A percentile compares a stretch with the other conserved stretches of the same genome.
phyloP scores from a whole-genome alignment of 1,139 yeast genomes.

The Blastobotrys indianensis region DNA sequence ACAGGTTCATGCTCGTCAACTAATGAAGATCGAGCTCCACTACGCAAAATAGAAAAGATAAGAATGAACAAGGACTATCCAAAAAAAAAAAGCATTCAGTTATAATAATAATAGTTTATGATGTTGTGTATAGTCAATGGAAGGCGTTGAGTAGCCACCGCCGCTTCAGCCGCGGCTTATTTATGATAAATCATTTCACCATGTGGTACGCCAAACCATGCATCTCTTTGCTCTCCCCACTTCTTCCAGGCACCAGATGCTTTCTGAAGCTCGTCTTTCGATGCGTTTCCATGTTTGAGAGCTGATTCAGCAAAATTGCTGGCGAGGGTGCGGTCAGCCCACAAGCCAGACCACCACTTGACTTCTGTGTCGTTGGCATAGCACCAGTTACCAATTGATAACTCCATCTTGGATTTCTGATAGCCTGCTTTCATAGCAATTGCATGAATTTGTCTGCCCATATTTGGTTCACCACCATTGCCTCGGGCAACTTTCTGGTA shows the following conservation, averaged over 20 bases:
- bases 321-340: slow-evolving; percentile 24
- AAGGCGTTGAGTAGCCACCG: neutral
- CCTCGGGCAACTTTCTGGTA: slow-evolving; percentile 20
- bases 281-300: slow-evolving; percentile 13
- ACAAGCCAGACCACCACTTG: slow-evolving; percentile 25
- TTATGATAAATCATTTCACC: slow-evolving; percentile 22
- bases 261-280: slow-evolving; percentile 18
- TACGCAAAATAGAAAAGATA: slow-evolving; percentile 54
- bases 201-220: slow-evolving; percentile 18
- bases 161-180: slow-evolving; percentile 2
- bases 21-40: slow-evolving; percentile 78
- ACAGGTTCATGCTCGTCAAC: slow-evolving; percentile 68
- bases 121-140: neutral
- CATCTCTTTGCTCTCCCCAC: slow-evolving; percentile 21
- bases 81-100: neutral
- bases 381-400: slow-evolving; percentile 22
- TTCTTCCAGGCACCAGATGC: slow-evolving; percentile 21
- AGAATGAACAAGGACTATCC: neutral
- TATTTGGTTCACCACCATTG: slow-evolving; percentile 24
- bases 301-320: slow-evolving; percentile 22
- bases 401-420: slow-evolving; percentile 12
- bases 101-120: neutral
- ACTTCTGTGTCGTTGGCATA: slow-evolving; percentile 20
- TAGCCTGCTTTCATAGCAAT: slow-evolving; percentile 23
- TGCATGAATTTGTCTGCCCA: slow-evolving; percentile 18